These are phyloP conservation scores for Pisolithus albus DNA, from an alignment of 768 basidiomycete genomes.

Conservation along the genomic window DNA sequence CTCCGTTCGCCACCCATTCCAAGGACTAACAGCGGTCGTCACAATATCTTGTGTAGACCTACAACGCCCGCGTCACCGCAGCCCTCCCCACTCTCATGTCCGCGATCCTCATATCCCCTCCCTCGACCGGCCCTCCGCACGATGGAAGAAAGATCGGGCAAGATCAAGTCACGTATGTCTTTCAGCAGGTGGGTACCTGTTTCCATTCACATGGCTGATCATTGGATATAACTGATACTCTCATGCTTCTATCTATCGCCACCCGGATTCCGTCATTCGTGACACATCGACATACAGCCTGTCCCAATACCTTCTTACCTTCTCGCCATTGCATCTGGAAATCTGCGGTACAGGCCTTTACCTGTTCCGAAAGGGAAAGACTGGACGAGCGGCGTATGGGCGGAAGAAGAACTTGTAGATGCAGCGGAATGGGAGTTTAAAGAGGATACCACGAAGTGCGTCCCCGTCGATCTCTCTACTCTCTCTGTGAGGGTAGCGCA, in stretches of 20 bases:
- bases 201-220: no score
- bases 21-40: neutral
- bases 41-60: constrained; percentile 46
- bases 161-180: constrained; percentile 67
- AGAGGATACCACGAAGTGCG: constrained; percentile 71
- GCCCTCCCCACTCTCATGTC: constrained; percentile 84
- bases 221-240: no score
- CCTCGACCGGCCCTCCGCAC: constrained; percentile 61
- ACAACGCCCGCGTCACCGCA: constrained; percentile 69
- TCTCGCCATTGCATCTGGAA: constrained; percentile 86
- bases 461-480: neutral
- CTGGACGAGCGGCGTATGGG: constrained; percentile 89
- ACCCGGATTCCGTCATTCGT: no score
- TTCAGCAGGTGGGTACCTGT: constrained; percentile 55
- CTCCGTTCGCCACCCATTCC: neutral
- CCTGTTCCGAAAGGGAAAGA: constrained; percentile 47
- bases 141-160: constrained; percentile 68
- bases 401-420: constrained; percentile 79
- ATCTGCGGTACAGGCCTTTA: constrained; percentile 69
- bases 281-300: constrained; percentile 38
- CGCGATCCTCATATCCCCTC: constrained; percentile 73
- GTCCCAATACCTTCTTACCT: constrained; percentile 87
- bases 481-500: neutral
- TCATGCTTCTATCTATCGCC: no score
- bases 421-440: constrained; percentile 82